phyloP scores from a whole-genome alignment of 2,329 filamentous ascomycete species.

The Xylaria sp. region DNA sequence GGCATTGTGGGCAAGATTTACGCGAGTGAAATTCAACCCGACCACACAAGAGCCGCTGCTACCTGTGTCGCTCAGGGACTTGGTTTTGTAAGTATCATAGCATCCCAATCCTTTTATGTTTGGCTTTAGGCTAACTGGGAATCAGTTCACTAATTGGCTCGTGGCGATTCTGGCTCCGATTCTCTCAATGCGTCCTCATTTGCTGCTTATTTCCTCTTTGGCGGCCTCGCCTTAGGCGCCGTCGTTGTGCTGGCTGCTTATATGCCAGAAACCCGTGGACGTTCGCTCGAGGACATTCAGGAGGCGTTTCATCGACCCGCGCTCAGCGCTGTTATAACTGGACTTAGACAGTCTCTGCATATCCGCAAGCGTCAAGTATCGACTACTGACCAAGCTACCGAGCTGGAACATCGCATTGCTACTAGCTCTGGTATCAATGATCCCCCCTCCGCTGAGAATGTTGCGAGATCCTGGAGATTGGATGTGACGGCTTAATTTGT shows the following conservation, averaged over 20 bases:
- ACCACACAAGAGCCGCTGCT: conserved; percentile 64
- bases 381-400: conserved; percentile 28
- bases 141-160: conserved; percentile 49
- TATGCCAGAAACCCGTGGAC: conserved; percentile 64
- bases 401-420: conserved; percentile 33
- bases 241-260: conserved; percentile 54
- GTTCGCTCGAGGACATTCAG: conserved; percentile 62
- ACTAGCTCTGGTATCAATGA: conserved; percentile 31
- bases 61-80: conserved; percentile 61
- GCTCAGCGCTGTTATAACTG: conserved; percentile 9
- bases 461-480: conserved; percentile 37
- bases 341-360: conserved; percentile 9
- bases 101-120: background rate
- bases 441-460: conserved; percentile 34
- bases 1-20: conserved; percentile 67
- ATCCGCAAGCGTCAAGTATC: conserved; percentile 27
- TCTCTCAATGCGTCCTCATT: conserved; percentile 53
- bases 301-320: conserved; percentile 55
- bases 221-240: conserved; percentile 54
- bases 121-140: background rate
- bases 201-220: conserved; percentile 60
- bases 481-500: conserved; percentile 34
- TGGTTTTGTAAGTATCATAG: conserved; percentile 23
- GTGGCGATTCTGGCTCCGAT: conserved; percentile 59
- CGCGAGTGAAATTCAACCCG: conserved; percentile 67